These are phyloP conservation scores for Pseudogymnoascus sp. DNA, from an alignment of 2,329 filamentous ascomycete species.

Conservation along the genomic window DNA sequence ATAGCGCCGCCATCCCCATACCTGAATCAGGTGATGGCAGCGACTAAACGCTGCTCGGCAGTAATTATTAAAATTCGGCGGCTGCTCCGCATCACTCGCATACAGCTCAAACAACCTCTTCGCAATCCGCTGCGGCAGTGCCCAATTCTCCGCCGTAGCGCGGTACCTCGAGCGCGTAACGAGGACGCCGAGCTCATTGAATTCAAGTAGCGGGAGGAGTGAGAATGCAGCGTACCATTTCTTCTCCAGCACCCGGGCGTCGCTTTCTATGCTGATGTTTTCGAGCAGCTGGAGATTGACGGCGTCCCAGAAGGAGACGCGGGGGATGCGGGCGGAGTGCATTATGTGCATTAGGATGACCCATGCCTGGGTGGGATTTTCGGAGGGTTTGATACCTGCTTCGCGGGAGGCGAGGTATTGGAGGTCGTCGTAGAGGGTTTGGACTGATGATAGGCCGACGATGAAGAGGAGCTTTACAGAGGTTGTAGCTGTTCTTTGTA, in stretches of 20 bases:
- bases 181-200: conserved; percentile 46
- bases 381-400: conserved; percentile 42
- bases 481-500: conserved; percentile 36
- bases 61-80: conserved; percentile 57
- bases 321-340: conserved; percentile 41
- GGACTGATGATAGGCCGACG: conserved; percentile 37
- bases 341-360: conserved; percentile 48
- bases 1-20: conserved; percentile 58
- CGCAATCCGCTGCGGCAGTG: conserved; percentile 47
- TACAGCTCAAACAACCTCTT: conserved; percentile 52
- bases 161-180: conserved; percentile 32
- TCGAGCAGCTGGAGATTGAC: conserved; percentile 37
- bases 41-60: conserved; percentile 50
- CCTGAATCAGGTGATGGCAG: conserved; percentile 53
- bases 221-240: conserved; percentile 53
- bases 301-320: conserved; percentile 54
- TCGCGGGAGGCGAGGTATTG: conserved; percentile 39
- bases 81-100: conserved; percentile 44
- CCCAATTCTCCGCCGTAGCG: conserved; percentile 49
- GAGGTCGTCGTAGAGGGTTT: conserved; percentile 40
- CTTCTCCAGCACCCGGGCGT: conserved; percentile 44
- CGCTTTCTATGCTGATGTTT: conserved; percentile 29
- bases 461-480: conserved; percentile 35
- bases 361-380: conserved; percentile 46
- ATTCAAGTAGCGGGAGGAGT: conserved; percentile 52